Base-by-base conservation (phyloP, 257 asterid species). In the Mitragyna speciosa region DNA sequence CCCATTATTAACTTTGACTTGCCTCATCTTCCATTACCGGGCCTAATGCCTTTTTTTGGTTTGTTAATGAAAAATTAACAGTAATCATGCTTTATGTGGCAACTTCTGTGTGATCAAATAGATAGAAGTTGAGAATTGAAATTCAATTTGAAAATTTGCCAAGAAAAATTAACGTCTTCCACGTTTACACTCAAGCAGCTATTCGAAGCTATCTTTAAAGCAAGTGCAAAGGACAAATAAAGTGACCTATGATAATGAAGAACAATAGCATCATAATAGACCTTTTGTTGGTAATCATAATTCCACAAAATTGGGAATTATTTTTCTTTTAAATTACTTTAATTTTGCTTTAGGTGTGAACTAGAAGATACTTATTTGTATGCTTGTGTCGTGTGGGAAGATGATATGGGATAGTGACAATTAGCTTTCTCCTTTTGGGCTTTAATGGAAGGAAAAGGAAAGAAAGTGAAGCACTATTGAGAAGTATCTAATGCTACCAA, bases 361-460 rank as follows among this genome's bases (percentile, higher is more conserved):
- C 81, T 47, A 43, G 48, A 83, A 72, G 83, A 66, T 72, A 78
- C 77, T 61, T 74, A 4, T 26, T 6, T 24, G 49, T n/a, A 45
- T 17, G 45, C 11, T 45, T 22, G 28, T 45, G 78, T 56, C 56
- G 15, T 9, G 45, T 41, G 24, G 20, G 41, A 22, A 73, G 78
- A 76, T 75, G 91, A 79, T 65, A 82, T 75, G 47, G 77, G 90
- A 87, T 30, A 84, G 39, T 75, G 93, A 90, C 92, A 33, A n/a
- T 85, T 6, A 71, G 82, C 80, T 79, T 87, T 87, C 82, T 80
- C 76, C 33, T 75, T 85, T 78, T 82, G 78, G 64, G 80, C 70
- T 75, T 75, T 78, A 70, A 66, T 1, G 47, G 56, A 69, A 41
- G 14, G 52, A 78, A 80, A 77, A 49, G 11, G 67, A 67, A 30